Base-by-base conservation (phyloP, 768 basidiomycete genomes). In the Boletus barrowsii region DNA sequence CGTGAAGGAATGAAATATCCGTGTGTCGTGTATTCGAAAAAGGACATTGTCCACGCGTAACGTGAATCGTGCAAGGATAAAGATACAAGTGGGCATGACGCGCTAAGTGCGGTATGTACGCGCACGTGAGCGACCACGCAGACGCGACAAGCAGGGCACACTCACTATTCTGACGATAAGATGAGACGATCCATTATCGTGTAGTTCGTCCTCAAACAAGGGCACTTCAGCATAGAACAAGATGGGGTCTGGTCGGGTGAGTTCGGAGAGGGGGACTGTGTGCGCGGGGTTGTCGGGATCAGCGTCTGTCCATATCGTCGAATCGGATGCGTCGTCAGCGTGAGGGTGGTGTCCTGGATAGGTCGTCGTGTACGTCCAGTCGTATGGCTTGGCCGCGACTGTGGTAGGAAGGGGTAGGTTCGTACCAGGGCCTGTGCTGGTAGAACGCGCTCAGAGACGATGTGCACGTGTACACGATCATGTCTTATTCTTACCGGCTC, bases 171-270 rank as follows among this genome's bases (percentile, higher is more conserved):
- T 79, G 43, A 93, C 87, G 26, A 93, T 79, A 2, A 93, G 70
- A 30, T 84, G 81, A 1, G 94, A 94, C 7, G 91, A 84, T 0
- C 97, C 97, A 65, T 98, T 98, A 66, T 99, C 97, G 65, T 98
- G 94, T 42, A 98, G 76, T 69, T 99, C 97, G 68, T 98, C 94
- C 65, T 99, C 96, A 66, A 90, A 98, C 5, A 98, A 73, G 0
- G 93, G 90, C 1, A 98, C 83, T 63, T 98, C 95, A 8, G 96
- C 93, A 66, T 96, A 98, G 72, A 96, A 99, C n/a, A 98, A 75
- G 61, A 98, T 98, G 15, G 97, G 97, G 71, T 98, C 96, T 53
- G 86, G 91, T 26, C 90, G 82, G 10, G 87, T 88, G 30, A 98
- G 81, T 58, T 95, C 87, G 1, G 84, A 81, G 61, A 96, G 77